Percentiles rank a stretch among this genome's conserved stretches.
These are phyloP conservation scores for Physcomitrellopsis africana DNA, from an alignment of 225 moss, liverwort and hornwort genomes.

Conservation along the genomic window DNA sequence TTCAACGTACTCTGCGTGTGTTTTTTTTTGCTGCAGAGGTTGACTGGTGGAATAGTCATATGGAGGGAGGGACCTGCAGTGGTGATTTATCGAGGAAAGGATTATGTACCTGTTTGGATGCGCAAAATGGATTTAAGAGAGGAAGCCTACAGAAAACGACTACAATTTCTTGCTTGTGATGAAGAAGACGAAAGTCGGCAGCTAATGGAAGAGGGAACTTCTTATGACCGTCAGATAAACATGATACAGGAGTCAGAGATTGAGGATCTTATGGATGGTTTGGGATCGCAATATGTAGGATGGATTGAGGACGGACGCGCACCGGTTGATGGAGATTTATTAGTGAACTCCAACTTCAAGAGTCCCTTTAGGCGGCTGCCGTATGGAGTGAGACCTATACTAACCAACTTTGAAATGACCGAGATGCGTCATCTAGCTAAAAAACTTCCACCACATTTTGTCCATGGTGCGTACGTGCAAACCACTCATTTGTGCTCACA, in stretches of 20 bases:
- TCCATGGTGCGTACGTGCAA: constrained; percentile 61
- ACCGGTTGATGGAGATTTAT: constrained; percentile 86
- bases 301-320: constrained; percentile 73
- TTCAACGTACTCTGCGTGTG: background rate
- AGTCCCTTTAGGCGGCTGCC: constrained; percentile 77
- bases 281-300: constrained; percentile 75
- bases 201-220: background rate
- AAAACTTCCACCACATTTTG: constrained; percentile 81
- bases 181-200: constrained; percentile 42
- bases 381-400: constrained; percentile 71
- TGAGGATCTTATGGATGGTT: constrained; percentile 65
- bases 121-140: constrained; percentile 43
- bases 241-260: constrained; percentile 31
- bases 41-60: constrained; percentile 82
- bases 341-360: constrained; percentile 49
- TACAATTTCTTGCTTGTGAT: constrained; percentile 46
- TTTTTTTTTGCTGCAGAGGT: constrained; percentile 55
- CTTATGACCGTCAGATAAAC: constrained; percentile 1
- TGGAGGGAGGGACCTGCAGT: constrained; percentile 94
- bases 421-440: constrained; percentile 73
- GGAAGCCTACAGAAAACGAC: constrained; percentile 41
- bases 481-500: background rate
- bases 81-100: constrained; percentile 88
- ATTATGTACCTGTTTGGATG: constrained; percentile 68
- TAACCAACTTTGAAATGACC: constrained; percentile 83